Evolutionary conservation across 768 basidiomycete genomes (phyloP).

Genomic region (Infundibulicybe gibba): DNA sequence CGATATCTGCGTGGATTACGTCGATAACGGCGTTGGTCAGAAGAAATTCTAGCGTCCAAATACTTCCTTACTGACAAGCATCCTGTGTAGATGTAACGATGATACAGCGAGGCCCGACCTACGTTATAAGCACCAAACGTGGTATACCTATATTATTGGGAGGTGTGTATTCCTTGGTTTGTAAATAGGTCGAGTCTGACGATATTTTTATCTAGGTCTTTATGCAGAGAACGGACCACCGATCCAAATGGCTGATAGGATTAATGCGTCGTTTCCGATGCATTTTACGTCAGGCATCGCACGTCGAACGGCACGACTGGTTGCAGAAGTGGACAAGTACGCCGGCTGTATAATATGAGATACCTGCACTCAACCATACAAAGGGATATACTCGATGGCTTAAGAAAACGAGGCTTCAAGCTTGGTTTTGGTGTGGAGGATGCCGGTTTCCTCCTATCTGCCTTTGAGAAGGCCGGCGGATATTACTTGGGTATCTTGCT

Average conservation of each 20-base stretch:
- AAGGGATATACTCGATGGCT: slow-evolving; percentile 50
- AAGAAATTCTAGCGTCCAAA: slow-evolving; percentile 18
- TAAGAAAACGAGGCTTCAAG: slow-evolving; percentile 57
- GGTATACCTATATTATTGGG: slow-evolving; percentile 25
- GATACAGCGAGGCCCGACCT: slow-evolving; percentile 50
- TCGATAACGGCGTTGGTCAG: slow-evolving; percentile 31
- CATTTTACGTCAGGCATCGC: slow-evolving; percentile 14
- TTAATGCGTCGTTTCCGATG: slow-evolving; percentile 41
- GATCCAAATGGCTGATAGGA: slow-evolving; percentile 40
- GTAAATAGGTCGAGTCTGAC: not conserved
- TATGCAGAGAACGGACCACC: slow-evolving; percentile 47
- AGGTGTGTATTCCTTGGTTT: slow-evolving; percentile 9
- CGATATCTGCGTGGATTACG: slow-evolving; percentile 33
- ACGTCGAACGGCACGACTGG: slow-evolving; percentile 9
- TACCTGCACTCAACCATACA: not conserved
- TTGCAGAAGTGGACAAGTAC: slow-evolving; percentile 34
- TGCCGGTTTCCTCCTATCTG: slow-evolving; percentile 46
- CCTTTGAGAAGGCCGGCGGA: slow-evolving; percentile 50
- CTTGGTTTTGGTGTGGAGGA: slow-evolving; percentile 46
- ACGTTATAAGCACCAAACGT: slow-evolving; percentile 43
- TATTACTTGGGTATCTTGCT: slow-evolving; percentile 57
- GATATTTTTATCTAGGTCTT: slow-evolving; percentile 10
- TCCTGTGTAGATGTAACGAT: slow-evolving; percentile 37
- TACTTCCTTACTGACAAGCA: slow-evolving; percentile 27
- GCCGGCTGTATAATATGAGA: not conserved